These are phyloP conservation scores for Sisymbrium altissimum DNA, from an alignment of 345 rosid species.

Conservation along the genomic window DNA sequence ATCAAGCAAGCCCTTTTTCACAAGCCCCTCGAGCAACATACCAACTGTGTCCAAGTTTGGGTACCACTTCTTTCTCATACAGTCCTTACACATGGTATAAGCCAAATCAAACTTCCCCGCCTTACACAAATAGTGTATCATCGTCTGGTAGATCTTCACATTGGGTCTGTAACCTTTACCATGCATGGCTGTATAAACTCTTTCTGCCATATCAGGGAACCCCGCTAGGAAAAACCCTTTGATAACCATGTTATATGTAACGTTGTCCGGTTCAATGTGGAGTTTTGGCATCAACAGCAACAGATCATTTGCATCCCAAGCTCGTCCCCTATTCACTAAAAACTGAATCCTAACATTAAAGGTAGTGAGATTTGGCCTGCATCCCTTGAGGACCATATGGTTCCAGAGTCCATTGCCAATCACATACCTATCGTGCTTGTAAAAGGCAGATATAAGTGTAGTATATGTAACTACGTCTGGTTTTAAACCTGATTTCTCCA, in stretches of 20 bases:
- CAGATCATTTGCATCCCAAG: conserved; percentile 71
- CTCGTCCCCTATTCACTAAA: conserved; percentile 53
- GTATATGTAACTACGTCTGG: conserved; percentile 78
- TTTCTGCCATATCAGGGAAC: conserved; percentile 70
- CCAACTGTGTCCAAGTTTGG: conserved; percentile 56
- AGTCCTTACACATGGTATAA: conserved; percentile 66
- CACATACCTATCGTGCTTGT: conserved; percentile 46
- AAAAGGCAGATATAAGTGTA: conserved; percentile 66
- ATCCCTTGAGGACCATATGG: conserved; percentile 68
- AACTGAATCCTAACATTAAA: conserved; percentile 75
- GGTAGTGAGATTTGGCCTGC: conserved; percentile 68
- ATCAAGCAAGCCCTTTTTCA: conserved; percentile 39
- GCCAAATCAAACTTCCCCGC: conserved; percentile 59
- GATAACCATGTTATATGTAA: conserved; percentile 74
- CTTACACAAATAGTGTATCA: conserved; percentile 76
- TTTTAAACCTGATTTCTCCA: conserved; percentile 53
- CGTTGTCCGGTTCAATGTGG: conserved; percentile 54
- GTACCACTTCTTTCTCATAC: conserved; percentile 63
- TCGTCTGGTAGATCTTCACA: conserved; percentile 66
- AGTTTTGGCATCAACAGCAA: conserved; percentile 58
- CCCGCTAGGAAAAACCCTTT: conserved; percentile 73
- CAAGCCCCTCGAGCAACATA: conserved; percentile 55
- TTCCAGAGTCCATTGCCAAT: conserved; percentile 83
- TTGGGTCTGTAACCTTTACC: conserved; percentile 51
- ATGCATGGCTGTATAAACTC: conserved; percentile 61